Percentiles rank a stretch among this genome's conserved stretches.
These are phyloP conservation scores for Miscanthus sacchariflorus DNA, from an alignment of 202 grass and related monocot genomes.

Conservation along the genomic window DNA sequence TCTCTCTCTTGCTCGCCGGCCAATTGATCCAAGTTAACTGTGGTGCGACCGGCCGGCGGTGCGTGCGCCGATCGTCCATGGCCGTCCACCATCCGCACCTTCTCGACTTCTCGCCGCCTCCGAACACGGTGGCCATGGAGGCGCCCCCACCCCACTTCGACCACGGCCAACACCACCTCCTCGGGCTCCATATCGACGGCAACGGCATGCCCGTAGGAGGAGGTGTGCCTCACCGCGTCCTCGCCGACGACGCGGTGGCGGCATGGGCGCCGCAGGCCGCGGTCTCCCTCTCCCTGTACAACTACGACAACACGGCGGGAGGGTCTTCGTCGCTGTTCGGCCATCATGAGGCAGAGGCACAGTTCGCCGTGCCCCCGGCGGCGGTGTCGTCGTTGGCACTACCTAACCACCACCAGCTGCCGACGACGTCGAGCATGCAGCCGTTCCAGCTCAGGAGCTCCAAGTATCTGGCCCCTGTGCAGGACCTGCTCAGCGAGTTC, in stretches of 20 bases:
- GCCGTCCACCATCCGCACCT: constrained; percentile 46
- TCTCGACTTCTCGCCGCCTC: constrained; percentile 43
- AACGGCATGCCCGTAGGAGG: constrained; percentile 1
- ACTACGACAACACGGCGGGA: constrained; percentile 2
- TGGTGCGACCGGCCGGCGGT: background rate
- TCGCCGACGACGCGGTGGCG: constrained; percentile 1
- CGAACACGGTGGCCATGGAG: constrained; percentile 14
- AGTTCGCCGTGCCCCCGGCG: background rate
- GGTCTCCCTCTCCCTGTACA: constrained; percentile 30
- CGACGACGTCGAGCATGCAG: constrained; percentile 15
- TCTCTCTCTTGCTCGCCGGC: background rate
- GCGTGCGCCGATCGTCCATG: constrained; percentile 27
- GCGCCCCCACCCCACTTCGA: background rate
- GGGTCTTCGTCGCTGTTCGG: constrained; percentile 24
- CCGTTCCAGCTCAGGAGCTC: constrained; percentile 59
- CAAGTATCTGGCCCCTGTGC: constrained; percentile 50
- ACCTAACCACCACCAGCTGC: background rate
- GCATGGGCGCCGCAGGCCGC: constrained; percentile 1
- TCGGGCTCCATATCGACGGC: constrained; percentile 35
- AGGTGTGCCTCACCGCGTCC: constrained; percentile 32
- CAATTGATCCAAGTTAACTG: background rate
- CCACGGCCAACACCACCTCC: constrained; percentile 11
- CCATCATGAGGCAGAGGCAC: background rate
- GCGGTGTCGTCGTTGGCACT: background rate
- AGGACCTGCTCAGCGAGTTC: constrained; percentile 66